Evolutionary conservation across 257 asterid genomes (phyloP).

Genomic region (Coffea canephora): DNA sequence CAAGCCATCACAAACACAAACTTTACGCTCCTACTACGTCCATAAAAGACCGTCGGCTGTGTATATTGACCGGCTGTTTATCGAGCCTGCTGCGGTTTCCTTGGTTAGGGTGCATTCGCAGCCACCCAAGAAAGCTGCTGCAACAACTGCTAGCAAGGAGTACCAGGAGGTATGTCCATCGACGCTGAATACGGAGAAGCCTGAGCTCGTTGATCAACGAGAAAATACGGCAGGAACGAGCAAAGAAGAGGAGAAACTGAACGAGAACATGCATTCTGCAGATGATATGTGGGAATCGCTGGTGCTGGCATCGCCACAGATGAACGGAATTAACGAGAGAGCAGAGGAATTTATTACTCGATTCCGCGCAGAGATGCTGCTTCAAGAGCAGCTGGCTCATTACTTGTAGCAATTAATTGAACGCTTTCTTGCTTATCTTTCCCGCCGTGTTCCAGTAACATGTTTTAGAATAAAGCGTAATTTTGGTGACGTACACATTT

Average conservation of each 20-base stretch:
- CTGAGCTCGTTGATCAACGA: slow-evolving; percentile 4
- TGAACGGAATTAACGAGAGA: slow-evolving; percentile 64
- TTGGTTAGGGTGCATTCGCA: slow-evolving; percentile 3
- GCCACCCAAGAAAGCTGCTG: slow-evolving; percentile 7
- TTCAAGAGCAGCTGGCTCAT: slow-evolving; percentile 35
- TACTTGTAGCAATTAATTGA: slow-evolving; percentile 20
- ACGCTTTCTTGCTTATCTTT: not conserved
- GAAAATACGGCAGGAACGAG: not conserved
- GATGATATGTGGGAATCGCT: slow-evolving; percentile 88
- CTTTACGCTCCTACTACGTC: slow-evolving; percentile 8
- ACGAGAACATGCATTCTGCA: slow-evolving; percentile 27
- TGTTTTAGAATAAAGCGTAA: not conserved
- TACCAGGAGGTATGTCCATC: slow-evolving; percentile 2
- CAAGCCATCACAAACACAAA: slow-evolving; percentile 17
- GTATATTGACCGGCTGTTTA: slow-evolving; percentile 57
- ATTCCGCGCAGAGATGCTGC: slow-evolving; percentile 64
- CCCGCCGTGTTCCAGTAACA: not conserved
- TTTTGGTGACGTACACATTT: not conserved
- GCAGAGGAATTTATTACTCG: slow-evolving; percentile 80
- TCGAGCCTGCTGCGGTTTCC: slow-evolving; percentile 36
- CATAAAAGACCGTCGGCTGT: slow-evolving; percentile 39
- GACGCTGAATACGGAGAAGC: slow-evolving; percentile 18
- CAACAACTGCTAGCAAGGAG: slow-evolving; percentile 8
- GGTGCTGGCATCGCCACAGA: slow-evolving; percentile 60
- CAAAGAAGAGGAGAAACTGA: not conserved